A percentile compares a stretch with the other conserved stretches of the same genome.
phyloP scores from a whole-genome alignment of 2,329 filamentous ascomycete species.

The Chaetothyriales sp. region DNA sequence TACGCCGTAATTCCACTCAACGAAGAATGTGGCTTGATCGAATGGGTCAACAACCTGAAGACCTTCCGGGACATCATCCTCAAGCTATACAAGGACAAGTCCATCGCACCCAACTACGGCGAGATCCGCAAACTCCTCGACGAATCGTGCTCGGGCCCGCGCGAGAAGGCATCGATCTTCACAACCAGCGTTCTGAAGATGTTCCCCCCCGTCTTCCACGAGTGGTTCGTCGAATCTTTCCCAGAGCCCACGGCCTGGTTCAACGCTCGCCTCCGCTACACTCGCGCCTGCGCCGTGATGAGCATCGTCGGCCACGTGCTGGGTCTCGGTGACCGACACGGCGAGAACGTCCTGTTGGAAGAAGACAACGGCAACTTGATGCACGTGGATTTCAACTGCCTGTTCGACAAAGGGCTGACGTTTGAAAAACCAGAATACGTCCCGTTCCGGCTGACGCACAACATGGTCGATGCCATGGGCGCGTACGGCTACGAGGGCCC shows the following conservation, averaged over 20 bases:
- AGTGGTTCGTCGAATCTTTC: slow-evolving; percentile 94
- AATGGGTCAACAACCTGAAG: slow-evolving; percentile 95
- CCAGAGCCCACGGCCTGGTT: slow-evolving; percentile 91
- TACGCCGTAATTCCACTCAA: slow-evolving; percentile 95
- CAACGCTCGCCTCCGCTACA: slow-evolving; percentile 72
- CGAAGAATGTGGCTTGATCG: slow-evolving; percentile 93
- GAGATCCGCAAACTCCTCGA: slow-evolving; percentile 47
- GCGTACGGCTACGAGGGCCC: slow-evolving; percentile 87
- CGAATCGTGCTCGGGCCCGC: slow-evolving; percentile 46
- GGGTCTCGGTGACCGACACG: slow-evolving; percentile 83
- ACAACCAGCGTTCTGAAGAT: slow-evolving; percentile 30
- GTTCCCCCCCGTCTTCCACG: slow-evolving; percentile 72
- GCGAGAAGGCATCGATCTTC: slow-evolving; percentile 39
- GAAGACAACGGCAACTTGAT: slow-evolving; percentile 87
- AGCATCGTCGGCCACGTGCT: slow-evolving; percentile 97
- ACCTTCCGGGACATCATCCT: slow-evolving; percentile 85
- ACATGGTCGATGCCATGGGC: slow-evolving; percentile 94
- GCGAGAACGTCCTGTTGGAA: slow-evolving; percentile 91
- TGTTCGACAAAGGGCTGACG: slow-evolving; percentile 94
- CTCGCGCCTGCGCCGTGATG: slow-evolving; percentile 92
- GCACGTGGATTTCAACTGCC: slow-evolving; percentile 98
- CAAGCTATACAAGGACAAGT: slow-evolving; percentile 60
- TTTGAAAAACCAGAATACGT: slow-evolving; percentile 91
- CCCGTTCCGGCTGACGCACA: slow-evolving; percentile 92
- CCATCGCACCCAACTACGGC: slow-evolving; percentile 50